Base-by-base conservation (phyloP, 192 early-diverging fungal genomes). In the Backusella psychrophila region DNA sequence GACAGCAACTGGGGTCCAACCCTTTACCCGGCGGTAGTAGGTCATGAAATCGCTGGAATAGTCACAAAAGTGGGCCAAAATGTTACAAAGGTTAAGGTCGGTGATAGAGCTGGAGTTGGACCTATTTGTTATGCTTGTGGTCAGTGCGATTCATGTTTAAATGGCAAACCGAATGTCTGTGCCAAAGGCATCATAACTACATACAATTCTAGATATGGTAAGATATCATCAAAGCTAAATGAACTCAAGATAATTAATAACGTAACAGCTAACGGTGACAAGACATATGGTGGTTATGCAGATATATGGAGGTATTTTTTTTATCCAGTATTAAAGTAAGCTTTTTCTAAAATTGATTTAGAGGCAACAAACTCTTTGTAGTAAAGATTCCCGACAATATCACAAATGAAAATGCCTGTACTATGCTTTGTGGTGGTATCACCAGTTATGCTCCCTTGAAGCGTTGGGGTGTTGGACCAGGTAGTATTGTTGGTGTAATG, bases 371-470 rank as follows among this genome's bases (percentile, higher is more conserved):
- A 41, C 80, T 82, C 41, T 94, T 86, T 73, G 85, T 79, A 41
- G 92, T 87, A 88, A 88, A 86, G 83, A 84, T 88, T 63, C 88
- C 88, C 7, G 86, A 70, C 4, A 65, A 34, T n/a, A 84, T 89
- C 72, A 81, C 78, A 7, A 81, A 83, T 17, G 77, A 78, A 7
- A 86, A 87, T 46, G 92, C 90, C 8, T 88, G 90, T 1, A 91
- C 93, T 19, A 83, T 96, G n/a, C 72, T 96, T 71, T 96, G 95
- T 78, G 94, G 92, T 53, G 95, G 76, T 36, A 65, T 89, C 68
- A 94, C 94, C 23, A 87, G 90, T 2, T 92, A 78, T 66, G 71
- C 76, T 42, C 82, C 90, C 53, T 77, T 93, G 12, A 72, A 77
- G 26, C 77, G 77, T 5, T 31, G 70, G 70, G 67, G 81, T 36